Evolutionary conservation across 1,139 yeast species (phyloP).

Genomic region (Geotrichum klebahnii): DNA sequence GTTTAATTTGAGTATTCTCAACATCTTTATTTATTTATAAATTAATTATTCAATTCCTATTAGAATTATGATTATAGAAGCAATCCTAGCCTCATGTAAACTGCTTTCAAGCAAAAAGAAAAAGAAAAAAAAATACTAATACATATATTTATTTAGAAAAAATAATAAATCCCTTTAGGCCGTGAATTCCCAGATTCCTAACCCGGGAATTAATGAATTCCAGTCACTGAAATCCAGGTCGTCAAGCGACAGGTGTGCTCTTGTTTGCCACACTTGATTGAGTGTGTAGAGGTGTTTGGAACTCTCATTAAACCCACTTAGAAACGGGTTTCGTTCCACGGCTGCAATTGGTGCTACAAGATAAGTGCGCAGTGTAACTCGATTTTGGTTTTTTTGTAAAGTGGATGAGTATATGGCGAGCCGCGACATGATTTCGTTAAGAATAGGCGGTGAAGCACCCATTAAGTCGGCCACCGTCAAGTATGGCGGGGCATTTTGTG

Average conservation of each 20-base stretch:
- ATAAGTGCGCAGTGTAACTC: too few species aligned
- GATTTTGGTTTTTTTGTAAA: constrained; percentile 11
- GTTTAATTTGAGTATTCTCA: background rate
- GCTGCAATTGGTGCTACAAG: constrained; percentile 46
- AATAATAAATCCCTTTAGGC: background rate
- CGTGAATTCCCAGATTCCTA: constrained; percentile 48
- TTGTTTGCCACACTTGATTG: constrained; percentile 28
- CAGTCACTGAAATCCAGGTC: constrained; percentile 48
- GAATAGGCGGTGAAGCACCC: constrained; percentile 47
- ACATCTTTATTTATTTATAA: too few species aligned
- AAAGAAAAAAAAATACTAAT: background rate
- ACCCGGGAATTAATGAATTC: constrained; percentile 55
- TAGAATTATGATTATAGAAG: background rate
- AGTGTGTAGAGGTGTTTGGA: constrained; percentile 17
- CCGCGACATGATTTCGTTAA: constrained; percentile 28
- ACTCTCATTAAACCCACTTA: background rate
- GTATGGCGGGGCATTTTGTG: background rate
- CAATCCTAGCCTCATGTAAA: background rate
- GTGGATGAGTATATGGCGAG: constrained; percentile 20
- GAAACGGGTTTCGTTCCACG: constrained; percentile 37
- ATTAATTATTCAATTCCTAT: background rate
- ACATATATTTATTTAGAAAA: background rate
- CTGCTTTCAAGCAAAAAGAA: background rate
- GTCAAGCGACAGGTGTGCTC: constrained; percentile 32
- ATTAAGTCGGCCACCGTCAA: constrained; percentile 49